These are phyloP conservation scores for Skeletonema potamos DNA, from an alignment of 108 stramenopile species.

Conservation along the genomic window DNA sequence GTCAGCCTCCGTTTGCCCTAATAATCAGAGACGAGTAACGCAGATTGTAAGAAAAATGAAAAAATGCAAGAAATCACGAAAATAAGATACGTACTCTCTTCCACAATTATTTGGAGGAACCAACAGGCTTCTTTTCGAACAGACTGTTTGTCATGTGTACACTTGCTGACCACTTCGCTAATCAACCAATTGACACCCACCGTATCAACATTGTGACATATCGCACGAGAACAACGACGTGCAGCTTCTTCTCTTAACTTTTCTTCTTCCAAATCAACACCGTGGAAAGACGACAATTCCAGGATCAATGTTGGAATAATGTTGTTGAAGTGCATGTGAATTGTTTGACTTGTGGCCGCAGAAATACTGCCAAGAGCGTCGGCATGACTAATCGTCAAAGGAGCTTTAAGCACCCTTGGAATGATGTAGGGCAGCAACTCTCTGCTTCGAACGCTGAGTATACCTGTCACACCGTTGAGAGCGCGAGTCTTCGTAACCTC, in stretches of 20 bases:
- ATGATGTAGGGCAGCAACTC: constrained; percentile 95
- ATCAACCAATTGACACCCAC: constrained; percentile 84
- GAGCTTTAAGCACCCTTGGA: constrained; percentile 82
- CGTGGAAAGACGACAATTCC: constrained; percentile 67
- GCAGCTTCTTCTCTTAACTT: constrained; percentile 56
- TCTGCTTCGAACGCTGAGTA: constrained; percentile 86
- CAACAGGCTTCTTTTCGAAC: constrained; percentile 77
- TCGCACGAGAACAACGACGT: constrained; percentile 59
- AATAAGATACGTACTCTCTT: constrained; percentile 72
- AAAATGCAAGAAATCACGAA: neutral
- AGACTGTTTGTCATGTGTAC: constrained; percentile 71
- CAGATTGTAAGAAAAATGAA: constrained; percentile 17
- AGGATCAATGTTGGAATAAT: constrained; percentile 76
- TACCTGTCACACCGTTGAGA: constrained; percentile 91
- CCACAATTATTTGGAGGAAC: constrained; percentile 70
- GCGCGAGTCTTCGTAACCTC: constrained; percentile 72
- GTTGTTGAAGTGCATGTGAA: constrained; percentile 80
- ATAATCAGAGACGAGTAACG: neutral
- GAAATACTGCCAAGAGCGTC: constrained; percentile 89
- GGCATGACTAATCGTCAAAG: constrained; percentile 85
- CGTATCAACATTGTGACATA: constrained; percentile 68
- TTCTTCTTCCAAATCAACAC: constrained; percentile 51
- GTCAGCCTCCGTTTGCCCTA: constrained; percentile 83
- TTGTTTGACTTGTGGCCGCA: constrained; percentile 78
- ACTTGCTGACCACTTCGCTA: constrained; percentile 74